Base-by-base conservation (phyloP, 805 yeast genomes). In the Komagataella phaffii region DNA sequence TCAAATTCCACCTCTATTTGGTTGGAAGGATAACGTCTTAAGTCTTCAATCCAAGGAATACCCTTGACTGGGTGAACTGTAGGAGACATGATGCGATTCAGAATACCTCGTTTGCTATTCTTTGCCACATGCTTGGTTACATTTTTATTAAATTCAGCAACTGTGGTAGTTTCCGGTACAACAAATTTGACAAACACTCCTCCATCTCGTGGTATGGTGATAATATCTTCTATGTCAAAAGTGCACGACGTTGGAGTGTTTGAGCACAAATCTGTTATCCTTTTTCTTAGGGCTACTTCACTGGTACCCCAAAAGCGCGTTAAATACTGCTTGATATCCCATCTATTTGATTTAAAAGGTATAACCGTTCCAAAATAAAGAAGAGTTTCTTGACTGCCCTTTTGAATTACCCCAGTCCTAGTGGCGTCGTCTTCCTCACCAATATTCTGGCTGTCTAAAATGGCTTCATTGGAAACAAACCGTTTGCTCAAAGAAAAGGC, bases 11-110 rank as follows among this genome's bases (percentile, higher is more conserved):
- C 80, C 51, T 77, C 75, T 21, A 93, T 66, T 12, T 72, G 71
- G 7, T 74, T 67, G 51, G 84, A 80, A 7, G 96, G 95, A 56
- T 75, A 77, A 55, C 96, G 69, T 58, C 87, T 77, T 63, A 93
- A 71, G 63, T 93, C 99, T 67, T 91, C 98, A 54, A 93, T 85
- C 96, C 97, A 91, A 0, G 99, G 99, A 1, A 77, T 72, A 55
- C 99, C 99, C 58, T 85, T 83, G 1, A 93, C 97, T 0, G 85
- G 81, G 60, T 74, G 83, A 51, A 76, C 83, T 53, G 70, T 68
- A 2, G 83, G 85, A 52, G 66, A 69, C 1, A 76, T 64, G n/a
- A 79, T 58, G 51, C 70, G 71, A 19, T 75, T 69, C 19, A 68
- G 53, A 8, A 70, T 48, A 10, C 71, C 70, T 2, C 64, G 58